Evolutionary conservation across 179 eudicot genomes (phyloP).

Genomic region (Beta lomatogona): DNA sequence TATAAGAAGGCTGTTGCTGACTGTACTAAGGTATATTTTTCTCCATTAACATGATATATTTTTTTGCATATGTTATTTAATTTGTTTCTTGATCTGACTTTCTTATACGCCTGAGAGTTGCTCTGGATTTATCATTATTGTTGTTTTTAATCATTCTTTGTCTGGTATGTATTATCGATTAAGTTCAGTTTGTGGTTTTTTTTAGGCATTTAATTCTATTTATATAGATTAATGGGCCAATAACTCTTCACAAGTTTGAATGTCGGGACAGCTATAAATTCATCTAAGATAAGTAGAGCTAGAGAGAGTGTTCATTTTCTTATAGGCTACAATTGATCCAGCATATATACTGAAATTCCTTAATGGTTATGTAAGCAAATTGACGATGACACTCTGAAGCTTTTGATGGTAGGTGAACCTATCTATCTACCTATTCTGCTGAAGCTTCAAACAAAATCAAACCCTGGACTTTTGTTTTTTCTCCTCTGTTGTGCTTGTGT

Average conservation of each 20-base stretch:
- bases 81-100: conserved; percentile 1
- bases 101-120: neutral
- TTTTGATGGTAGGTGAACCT: neutral
- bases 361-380: neutral
- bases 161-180: neutral
- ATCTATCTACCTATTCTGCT: too few relatives aligned
- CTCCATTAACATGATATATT: neutral
- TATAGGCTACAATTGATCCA: neutral
- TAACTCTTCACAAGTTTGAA: neutral
- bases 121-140: neutral
- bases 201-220: neutral
- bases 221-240: neutral
- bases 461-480: neutral
- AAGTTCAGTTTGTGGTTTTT: neutral
- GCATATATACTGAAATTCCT: neutral
- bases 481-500: neutral
- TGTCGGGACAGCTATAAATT: neutral
- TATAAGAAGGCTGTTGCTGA: conserved; percentile 98
- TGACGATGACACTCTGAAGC: neutral
- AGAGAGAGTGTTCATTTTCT: too few relatives aligned
- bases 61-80: neutral
- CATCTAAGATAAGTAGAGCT: neutral
- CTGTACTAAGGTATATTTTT: conserved; percentile 73
- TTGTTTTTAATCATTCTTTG: neutral
- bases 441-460: neutral